Conservation (phyloP, 768 basidiomycete genomes). For the Tulasnella sp. region DNA sequence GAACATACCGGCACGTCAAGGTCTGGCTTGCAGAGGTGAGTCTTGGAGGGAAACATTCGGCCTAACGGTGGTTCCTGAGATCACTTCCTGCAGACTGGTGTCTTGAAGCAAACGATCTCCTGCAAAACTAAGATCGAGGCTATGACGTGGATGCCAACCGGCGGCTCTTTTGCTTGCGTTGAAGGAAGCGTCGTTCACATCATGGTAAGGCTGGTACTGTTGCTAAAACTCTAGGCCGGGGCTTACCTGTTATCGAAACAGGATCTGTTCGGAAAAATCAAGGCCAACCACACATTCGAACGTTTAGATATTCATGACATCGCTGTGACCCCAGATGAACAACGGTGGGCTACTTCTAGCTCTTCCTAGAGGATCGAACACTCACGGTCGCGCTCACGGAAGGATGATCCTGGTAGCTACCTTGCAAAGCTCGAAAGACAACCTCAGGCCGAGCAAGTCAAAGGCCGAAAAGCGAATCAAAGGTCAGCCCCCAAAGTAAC, state of each 20-base stretch:
- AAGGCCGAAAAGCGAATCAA: conserved; percentile 61
- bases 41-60: conserved; percentile 29
- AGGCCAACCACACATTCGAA: conserved; percentile 62
- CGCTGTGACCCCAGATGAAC: conserved; percentile 67
- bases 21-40: conserved; percentile 67
- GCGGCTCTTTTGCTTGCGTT: conserved; percentile 70
- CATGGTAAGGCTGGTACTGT: conserved; percentile 20
- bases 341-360: conserved; percentile 42
- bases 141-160: conserved; percentile 68
- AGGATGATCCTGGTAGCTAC: conserved; percentile 67
- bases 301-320: conserved; percentile 70
- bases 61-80: neutral
- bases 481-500: conserved; percentile 49
- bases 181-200: conserved; percentile 59
- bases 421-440: conserved; percentile 62
- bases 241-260: conserved; percentile 39
- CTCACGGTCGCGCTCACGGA: neutral
- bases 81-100: conserved; percentile 57
- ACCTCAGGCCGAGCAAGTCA: conserved; percentile 70
- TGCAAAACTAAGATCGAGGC: conserved; percentile 60
- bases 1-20: conserved; percentile 65
- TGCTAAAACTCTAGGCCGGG: neutral
- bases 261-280: conserved; percentile 64
- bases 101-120: conserved; percentile 64
- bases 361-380: neutral